These are phyloP conservation scores for Ceratobasidium sp. DNA, from an alignment of 1,284 basidiomycete genomes.

Conservation along the genomic window DNA sequence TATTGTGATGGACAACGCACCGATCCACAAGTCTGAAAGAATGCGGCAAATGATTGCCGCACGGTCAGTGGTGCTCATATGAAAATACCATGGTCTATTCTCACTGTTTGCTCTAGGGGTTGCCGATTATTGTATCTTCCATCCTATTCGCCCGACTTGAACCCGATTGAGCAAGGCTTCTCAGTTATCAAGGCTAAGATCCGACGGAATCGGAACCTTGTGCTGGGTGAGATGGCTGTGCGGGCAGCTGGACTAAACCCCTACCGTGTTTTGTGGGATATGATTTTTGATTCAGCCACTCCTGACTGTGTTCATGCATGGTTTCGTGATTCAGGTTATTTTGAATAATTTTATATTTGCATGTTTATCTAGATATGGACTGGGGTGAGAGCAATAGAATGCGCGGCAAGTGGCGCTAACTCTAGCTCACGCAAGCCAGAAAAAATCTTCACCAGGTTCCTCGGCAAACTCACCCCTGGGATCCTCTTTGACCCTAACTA, in stretches of 20 bases:
- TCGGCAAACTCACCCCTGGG: no score
- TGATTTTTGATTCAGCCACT: conserved; percentile 3
- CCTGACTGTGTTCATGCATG: not conserved
- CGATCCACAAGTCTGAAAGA: conserved; percentile 48
- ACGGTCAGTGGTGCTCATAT: conserved; percentile 12
- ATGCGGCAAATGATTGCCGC: conserved; percentile 25
- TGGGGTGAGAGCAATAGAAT: no score
- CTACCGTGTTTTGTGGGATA: not conserved
- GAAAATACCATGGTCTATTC: not conserved
- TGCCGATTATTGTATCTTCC: conserved; percentile 47
- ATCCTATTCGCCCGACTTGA: conserved; percentile 50
- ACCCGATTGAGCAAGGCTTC: conserved; percentile 50
- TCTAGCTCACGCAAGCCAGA: no score
- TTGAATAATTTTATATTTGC: not conserved
- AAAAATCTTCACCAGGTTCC: no score
- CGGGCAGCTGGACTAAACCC: not conserved
- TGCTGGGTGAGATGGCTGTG: not conserved
- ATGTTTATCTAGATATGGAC: no score
- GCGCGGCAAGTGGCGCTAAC: no score
- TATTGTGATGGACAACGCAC: conserved; percentile 51
- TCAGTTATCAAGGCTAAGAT: conserved; percentile 47
- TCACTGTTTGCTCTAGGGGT: conserved; percentile 43
- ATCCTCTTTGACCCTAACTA: no score
- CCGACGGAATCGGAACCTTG: conserved; percentile 13
- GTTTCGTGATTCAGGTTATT: conserved; percentile 44